These are phyloP conservation scores for Malus hybrid DNA, from an alignment of 331 rosid genomes.

Conservation along the genomic window DNA sequence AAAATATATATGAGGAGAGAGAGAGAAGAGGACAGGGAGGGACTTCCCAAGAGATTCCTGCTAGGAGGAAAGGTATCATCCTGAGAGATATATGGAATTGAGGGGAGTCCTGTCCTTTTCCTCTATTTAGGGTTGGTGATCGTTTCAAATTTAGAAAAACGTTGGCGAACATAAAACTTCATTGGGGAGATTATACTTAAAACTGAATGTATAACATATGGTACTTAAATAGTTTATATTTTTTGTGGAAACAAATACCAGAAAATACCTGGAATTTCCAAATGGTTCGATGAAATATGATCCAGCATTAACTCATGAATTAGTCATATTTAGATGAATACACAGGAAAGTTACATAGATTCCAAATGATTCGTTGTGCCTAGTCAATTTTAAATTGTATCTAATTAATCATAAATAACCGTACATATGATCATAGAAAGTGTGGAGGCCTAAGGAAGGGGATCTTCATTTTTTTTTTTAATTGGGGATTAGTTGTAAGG, in stretches of 20 bases:
- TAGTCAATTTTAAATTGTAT: too few relatives aligned
- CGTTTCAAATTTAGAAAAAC: not conserved
- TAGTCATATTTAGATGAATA: not conserved
- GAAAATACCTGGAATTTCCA: not conserved
- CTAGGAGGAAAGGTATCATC: constrained; percentile 63
- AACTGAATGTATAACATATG: not conserved
- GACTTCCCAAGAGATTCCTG: constrained; percentile 67
- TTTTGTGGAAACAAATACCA: too few relatives aligned
- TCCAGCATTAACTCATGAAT: not conserved
- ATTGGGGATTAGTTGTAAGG: too few relatives aligned
- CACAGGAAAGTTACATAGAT: not conserved
- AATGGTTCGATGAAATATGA: not conserved
- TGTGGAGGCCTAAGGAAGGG: too few relatives aligned
- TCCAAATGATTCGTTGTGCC: not conserved
- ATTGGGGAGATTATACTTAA: not conserved
- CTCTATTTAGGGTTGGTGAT: not conserved
- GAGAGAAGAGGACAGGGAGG: constrained; percentile 48
- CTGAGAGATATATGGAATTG: not conserved
- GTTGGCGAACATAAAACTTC: not conserved
- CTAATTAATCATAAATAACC: too few relatives aligned
- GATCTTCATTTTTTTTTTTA: too few relatives aligned
- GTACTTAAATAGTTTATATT: too few relatives aligned
- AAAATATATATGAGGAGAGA: too few relatives aligned
- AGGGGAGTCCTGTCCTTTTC: constrained; percentile 54
- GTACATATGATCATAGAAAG: too few relatives aligned